Percentiles rank a stretch among this genome's conserved stretches.
Evolutionary conservation across 2,329 filamentous ascomycete species (phyloP).

Genomic region (Trichoderma afroharzianum): DNA sequence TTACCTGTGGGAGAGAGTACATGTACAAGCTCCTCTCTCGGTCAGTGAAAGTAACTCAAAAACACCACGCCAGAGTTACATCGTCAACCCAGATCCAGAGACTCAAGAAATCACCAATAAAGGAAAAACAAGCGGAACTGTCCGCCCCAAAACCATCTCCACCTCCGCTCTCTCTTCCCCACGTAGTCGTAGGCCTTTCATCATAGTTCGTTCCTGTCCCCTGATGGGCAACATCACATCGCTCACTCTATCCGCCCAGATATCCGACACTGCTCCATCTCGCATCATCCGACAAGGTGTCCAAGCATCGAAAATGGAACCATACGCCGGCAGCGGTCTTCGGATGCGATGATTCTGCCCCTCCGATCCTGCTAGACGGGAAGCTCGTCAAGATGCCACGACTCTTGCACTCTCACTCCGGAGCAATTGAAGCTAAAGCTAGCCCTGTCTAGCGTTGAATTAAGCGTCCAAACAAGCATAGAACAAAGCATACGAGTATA

Average conservation of each 20-base stretch:
- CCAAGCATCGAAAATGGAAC: background rate
- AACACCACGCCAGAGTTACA: background rate
- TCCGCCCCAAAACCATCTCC: background rate
- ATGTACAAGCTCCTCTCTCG: background rate
- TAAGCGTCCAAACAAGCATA: slow-evolving; percentile 15
- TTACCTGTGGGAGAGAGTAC: background rate
- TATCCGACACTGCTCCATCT: background rate
- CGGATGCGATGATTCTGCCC: background rate
- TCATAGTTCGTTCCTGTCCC: background rate
- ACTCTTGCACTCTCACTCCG: background rate
- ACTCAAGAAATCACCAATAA: background rate
- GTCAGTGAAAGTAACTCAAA: background rate
- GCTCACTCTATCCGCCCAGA: background rate
- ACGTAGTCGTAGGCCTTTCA: background rate
- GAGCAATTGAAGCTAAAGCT: background rate
- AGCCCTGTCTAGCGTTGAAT: background rate
- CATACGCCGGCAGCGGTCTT: background rate
- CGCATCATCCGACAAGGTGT: background rate
- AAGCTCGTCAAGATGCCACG: background rate
- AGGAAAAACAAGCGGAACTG: background rate
- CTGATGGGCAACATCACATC: background rate
- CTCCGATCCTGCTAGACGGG: background rate
- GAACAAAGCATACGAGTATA: background rate
- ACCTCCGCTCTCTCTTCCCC: background rate
- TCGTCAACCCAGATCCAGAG: background rate